Base-by-base conservation (phyloP, 2,329 filamentous ascomycete genomes). In the Byssothecium circinans region DNA sequence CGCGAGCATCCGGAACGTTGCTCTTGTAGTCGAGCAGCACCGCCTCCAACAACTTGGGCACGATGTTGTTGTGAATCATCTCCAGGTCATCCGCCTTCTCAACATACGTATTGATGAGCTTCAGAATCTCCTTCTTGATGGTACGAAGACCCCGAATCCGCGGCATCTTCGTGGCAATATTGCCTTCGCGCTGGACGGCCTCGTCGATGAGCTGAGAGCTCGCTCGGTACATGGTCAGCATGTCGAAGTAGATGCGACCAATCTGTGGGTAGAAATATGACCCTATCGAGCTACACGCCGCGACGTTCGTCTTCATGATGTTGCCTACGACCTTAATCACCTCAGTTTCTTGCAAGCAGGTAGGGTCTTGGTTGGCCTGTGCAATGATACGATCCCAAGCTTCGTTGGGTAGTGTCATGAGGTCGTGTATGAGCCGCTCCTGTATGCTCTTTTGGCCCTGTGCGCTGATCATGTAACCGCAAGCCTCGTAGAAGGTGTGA, bases 301-400 rank as follows among this genome's bases (percentile, higher is more conserved):
- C 92, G 4, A 99, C 94, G 63, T 99, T 99, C 1, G 94, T 99
- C 82, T 99, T 99, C 94, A 99, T 99, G 69, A 99, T 96, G 74
- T 99, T 99, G 58, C 94, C 94, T 54, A 99, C 91, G 58, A 99
- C 86, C 78, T 99, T 99, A 77, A 99, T 97, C 1, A 91, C 95
- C 60, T 99, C 91, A 10, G 86, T 79, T 65, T 97, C 91, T 70
- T 97, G 90, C 11, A 99, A 80, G 58, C 94, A 91, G 18, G 85
- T 81, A 0, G 94, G 90, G 67, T 96, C 86, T 52, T 87, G 81
- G 45, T 89, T 94, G 19, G 94, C 94, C 66, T 88, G 83, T 60
- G 84, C 83, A 67, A 99, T 99, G 63, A 99, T 96, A 64, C 87
- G 84, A 67, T 96, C 91, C 94, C 94, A 99, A 17, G 94, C 95